Evolutionary conservation across 306 rosid genomes (phyloP).

Genomic region (Fragaria nilgerrensis): DNA sequence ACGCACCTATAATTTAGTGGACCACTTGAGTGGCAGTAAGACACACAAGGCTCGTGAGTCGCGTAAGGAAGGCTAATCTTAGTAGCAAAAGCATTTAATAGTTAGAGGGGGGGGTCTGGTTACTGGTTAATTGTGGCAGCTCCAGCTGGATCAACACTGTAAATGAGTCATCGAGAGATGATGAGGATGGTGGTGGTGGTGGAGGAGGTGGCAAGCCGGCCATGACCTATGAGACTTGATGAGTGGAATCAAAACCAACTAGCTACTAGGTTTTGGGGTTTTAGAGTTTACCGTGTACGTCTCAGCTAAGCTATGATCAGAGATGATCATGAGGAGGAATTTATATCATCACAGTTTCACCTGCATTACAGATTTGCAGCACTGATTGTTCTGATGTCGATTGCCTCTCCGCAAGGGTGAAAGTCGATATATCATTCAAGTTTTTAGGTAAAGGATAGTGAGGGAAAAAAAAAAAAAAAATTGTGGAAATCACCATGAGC

Average conservation of each 20-base stretch:
- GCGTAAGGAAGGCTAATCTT: constrained; percentile 3
- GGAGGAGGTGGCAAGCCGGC: not conserved
- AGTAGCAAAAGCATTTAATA: not conserved
- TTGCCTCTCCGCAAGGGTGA: not conserved
- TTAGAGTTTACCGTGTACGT: too few species aligned
- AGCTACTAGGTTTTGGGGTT: too few species aligned
- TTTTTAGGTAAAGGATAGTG: not conserved
- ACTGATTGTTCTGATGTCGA: not conserved
- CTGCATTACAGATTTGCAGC: too few species aligned
- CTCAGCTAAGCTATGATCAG: too few species aligned
- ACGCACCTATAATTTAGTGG: constrained; percentile 22
- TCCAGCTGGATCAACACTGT: constrained; percentile 31
- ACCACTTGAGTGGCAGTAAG: not conserved
- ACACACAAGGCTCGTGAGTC: constrained; percentile 45
- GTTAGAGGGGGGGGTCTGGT: not conserved
- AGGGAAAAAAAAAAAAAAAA: too few species aligned
- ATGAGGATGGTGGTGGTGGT: not conserved
- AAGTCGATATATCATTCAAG: not conserved
- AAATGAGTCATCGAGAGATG: not conserved
- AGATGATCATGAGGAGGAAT: too few species aligned
- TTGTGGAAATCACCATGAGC: too few species aligned
- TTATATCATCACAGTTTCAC: too few species aligned
- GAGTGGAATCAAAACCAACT: too few species aligned
- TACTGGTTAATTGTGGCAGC: not conserved
- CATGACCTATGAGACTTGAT: too few species aligned